Conservation (phyloP, 208 protist species). For the Acanthamoeba royreba region DNA sequence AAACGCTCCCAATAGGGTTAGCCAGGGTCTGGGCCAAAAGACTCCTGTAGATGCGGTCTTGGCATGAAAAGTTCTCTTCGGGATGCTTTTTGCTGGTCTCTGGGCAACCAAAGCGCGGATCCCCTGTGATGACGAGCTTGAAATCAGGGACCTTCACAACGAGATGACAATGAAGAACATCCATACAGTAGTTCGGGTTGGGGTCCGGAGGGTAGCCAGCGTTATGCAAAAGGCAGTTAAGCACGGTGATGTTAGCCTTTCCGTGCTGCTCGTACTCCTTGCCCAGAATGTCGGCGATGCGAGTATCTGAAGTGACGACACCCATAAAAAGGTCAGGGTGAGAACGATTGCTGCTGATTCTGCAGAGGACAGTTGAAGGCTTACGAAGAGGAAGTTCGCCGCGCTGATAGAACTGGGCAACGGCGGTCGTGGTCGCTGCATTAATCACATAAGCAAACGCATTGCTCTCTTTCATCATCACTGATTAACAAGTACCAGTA, state of each 20-base stretch:
- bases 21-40: conserved; percentile 67
- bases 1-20: conserved; percentile 63
- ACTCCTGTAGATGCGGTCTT: conserved; percentile 54
- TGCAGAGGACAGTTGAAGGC: not conserved
- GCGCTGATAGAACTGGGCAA: conserved; percentile 75
- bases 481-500: not conserved
- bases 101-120: conserved; percentile 71
- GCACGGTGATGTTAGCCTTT: conserved; percentile 65
- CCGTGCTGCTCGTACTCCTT: conserved; percentile 55
- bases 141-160: not conserved
- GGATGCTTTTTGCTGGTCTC: conserved; percentile 54
- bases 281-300: conserved; percentile 55
- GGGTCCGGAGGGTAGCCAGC: conserved; percentile 77
- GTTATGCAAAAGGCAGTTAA: conserved; percentile 74
- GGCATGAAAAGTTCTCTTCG: conserved; percentile 67
- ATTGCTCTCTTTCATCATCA: too few relatives aligned
- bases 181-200: conserved; percentile 62
- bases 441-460: too few relatives aligned
- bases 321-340: not conserved
- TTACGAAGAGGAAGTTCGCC: conserved; percentile 61
- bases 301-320: not conserved
- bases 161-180: not conserved
- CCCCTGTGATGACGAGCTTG: not conserved
- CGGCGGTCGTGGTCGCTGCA: conserved; percentile 60
- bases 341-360: not conserved